Conservation (phyloP, 2,329 filamentous ascomycete genomes). For the Myriosclerotinia scirpicola region DNA sequence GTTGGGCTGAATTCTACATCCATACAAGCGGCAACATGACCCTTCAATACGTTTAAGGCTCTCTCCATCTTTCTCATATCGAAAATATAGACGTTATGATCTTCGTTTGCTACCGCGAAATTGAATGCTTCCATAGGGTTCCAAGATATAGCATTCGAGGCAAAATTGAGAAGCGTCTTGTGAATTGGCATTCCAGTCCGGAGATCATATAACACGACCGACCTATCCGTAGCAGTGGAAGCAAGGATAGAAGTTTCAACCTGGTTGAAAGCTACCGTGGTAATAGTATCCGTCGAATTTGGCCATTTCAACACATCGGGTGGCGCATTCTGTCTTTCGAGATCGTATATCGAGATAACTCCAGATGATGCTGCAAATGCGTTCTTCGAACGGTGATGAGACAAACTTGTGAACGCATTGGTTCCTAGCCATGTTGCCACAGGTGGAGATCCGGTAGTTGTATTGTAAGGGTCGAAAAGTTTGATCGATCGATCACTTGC, state of each 20-base stretch:
- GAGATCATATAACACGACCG: conserved; percentile 87
- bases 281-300: conserved; percentile 87
- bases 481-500: conserved; percentile 85
- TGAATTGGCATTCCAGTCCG: conserved; percentile 80
- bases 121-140: conserved; percentile 98
- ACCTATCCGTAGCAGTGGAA: conserved; percentile 81
- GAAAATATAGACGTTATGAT: conserved; percentile 66
- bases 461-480: conserved; percentile 85
- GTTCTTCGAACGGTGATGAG: conserved; percentile 76
- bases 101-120: conserved; percentile 88
- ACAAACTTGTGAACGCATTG: conserved; percentile 78
- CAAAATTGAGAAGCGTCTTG: conserved; percentile 77
- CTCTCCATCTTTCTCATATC: conserved; percentile 90
- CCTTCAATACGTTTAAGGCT: conserved; percentile 85
- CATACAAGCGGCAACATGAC: conserved; percentile 90
- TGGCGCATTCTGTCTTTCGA: conserved; percentile 75
- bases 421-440: conserved; percentile 81
- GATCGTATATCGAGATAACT: conserved; percentile 84
- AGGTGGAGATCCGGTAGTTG: conserved; percentile 65
- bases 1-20: conserved; percentile 95
- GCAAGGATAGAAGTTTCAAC: conserved; percentile 89
- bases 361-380: conserved; percentile 79
- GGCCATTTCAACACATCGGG: conserved; percentile 86
- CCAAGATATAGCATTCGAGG: conserved; percentile 83
- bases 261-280: conserved; percentile 84